Evolutionary conservation across 345 rosid genomes (phyloP), one percentile per base, ranked within the genome.

Genomic region (rapeseed (Brassica napus)): DNA sequence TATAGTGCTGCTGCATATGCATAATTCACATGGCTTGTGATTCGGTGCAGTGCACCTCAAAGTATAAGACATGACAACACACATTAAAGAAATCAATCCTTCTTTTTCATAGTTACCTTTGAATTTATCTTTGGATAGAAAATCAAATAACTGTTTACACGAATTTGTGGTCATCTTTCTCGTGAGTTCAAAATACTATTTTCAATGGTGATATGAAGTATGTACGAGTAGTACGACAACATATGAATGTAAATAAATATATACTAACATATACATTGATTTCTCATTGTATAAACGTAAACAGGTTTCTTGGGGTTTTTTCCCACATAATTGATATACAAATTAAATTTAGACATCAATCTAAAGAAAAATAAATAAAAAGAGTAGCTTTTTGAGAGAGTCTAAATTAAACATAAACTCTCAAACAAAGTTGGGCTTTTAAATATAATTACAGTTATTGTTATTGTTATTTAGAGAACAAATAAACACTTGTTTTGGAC

Each of bases 61-160:
- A 16, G 10, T 39, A 35, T 55, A 71, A 37, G 81, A 65, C 81
- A 71, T 71, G 76, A 78, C 81, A 35, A 71, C 81, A 78, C 81
- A 71, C 55, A 35, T 52, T 28, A 55, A 37, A 39, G 72, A 78
- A 64, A 35, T 54, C 65, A 77, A 34, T 28, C 58, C 70, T 69
- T 63, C 11, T 69, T 77, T 77, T 47, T 31, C 54, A 3, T 62
- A 14, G 12, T 52, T 37, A 24, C 58, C 24, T 64, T 54, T 35
- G 0, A 34, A 15, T 49, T 3, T 21, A 32, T 59, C 6, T 28
- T 49, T 61, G 47, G 14, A n/a, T 6, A 37, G 2, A 44, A 69
- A 58, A 65, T 49, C 49, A 60, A 3, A 11, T 6, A 58, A 59
- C 2, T 37, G 4, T 15, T 60, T 11, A 5, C 1, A 6, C 12